Conservation (phyloP, 2,329 filamentous ascomycete species). For the Colletotrichum endophyticum region DNA sequence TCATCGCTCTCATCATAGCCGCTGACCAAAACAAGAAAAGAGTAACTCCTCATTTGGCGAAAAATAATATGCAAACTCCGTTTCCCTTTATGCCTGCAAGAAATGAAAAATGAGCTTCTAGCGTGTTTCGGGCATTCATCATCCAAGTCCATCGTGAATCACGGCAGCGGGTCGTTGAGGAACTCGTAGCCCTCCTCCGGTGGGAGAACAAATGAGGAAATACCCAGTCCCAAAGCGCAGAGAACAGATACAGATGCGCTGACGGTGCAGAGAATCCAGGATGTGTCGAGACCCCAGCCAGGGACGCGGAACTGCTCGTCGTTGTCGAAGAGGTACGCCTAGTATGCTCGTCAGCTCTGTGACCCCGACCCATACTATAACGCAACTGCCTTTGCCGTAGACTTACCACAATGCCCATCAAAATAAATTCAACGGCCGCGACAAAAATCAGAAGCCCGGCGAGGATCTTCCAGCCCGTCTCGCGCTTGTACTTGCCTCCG, state of each 20-base stretch:
- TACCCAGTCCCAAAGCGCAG: slow-evolving; percentile 62
- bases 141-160: neutral
- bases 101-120: neutral
- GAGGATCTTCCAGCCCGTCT: slow-evolving; percentile 82
- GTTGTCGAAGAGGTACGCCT: slow-evolving; percentile 85
- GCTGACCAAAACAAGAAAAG: neutral
- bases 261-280: slow-evolving; percentile 73
- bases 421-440: slow-evolving; percentile 72
- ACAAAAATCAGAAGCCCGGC: slow-evolving; percentile 68
- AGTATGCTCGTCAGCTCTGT: neutral
- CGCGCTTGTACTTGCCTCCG: slow-evolving; percentile 80
- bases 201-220: slow-evolving; percentile 73
- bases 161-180: slow-evolving; percentile 46
- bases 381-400: neutral
- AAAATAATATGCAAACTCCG: neutral
- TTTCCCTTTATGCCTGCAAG: neutral
- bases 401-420: slow-evolving; percentile 84
- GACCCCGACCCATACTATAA: neutral
- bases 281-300: slow-evolving; percentile 81
- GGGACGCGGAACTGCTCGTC: slow-evolving; percentile 81
- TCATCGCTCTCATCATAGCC: neutral
- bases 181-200: slow-evolving; percentile 88
- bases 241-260: slow-evolving; percentile 60
- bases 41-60: neutral
- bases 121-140: too few species aligned